These are phyloP conservation scores for Heterobasidion annosum DNA, from an alignment of 1,284 basidiomycete genomes.

Conservation along the genomic window DNA sequence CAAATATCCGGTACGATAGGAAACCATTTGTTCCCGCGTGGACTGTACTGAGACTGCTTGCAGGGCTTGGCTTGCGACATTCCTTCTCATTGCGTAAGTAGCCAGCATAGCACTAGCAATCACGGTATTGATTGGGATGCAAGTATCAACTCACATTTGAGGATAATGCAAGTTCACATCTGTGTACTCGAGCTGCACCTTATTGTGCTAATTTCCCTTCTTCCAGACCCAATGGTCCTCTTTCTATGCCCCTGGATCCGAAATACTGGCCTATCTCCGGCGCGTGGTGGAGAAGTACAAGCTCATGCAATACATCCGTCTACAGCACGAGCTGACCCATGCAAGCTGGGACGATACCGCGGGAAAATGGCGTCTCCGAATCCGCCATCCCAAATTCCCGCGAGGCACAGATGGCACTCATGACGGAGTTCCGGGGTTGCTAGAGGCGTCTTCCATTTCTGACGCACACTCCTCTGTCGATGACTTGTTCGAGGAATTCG, in stretches of 20 bases:
- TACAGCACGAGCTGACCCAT: slow-evolving; percentile 40
- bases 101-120: not conserved
- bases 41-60: not conserved
- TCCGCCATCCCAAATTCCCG: slow-evolving; percentile 18
- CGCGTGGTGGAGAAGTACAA: slow-evolving; percentile 51
- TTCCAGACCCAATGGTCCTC: slow-evolving; percentile 46
- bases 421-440: not conserved
- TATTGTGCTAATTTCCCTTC: not conserved
- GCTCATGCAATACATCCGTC: slow-evolving; percentile 41
- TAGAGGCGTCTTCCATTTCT: not conserved
- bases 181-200: not conserved
- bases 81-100: slow-evolving; percentile 39
- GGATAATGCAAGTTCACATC: slow-evolving; percentile 26
- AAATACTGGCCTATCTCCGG: slow-evolving; percentile 46
- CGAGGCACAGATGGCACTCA: not conserved
- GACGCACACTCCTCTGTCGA: slow-evolving; percentile 8
- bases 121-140: not conserved
- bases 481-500: slow-evolving; percentile 32
- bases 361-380: slow-evolving; percentile 45
- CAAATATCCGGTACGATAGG: slow-evolving; percentile 20
- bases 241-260: slow-evolving; percentile 49
- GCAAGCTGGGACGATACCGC: slow-evolving; percentile 40
- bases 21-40: not conserved
- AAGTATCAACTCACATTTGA: slow-evolving; percentile 56
- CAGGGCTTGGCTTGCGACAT: slow-evolving; percentile 43